Percentiles rank a stretch among this genome's conserved stretches.
Conservation (phyloP, 2,329 filamentous ascomycete species). For the Colletotrichum aenigma region DNA sequence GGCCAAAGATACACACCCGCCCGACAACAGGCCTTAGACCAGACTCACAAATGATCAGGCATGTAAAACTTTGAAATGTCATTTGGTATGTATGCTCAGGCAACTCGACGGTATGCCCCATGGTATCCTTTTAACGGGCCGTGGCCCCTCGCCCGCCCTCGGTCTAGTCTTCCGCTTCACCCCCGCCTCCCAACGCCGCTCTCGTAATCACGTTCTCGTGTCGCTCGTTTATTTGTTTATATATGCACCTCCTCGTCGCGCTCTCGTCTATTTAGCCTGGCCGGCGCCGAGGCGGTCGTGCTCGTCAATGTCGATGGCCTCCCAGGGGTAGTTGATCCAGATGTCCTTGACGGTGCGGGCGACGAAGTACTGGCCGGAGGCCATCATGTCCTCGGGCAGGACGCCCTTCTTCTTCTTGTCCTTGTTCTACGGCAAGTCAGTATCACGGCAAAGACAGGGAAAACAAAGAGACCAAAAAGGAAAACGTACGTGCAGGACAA, state of each 20-base stretch:
- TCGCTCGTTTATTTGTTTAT: neutral
- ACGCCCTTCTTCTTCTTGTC: conserved; percentile 93
- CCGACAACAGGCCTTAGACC: neutral
- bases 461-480: no score
- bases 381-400: conserved; percentile 79
- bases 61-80: conserved; percentile 4
- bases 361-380: conserved; percentile 77
- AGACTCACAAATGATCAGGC: neutral
- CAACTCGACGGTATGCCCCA: conserved; percentile 9
- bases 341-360: conserved; percentile 89
- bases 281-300: conserved; percentile 75
- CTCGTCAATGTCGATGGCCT: conserved; percentile 91
- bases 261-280: conserved; percentile 32
- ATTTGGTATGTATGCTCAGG: conserved; percentile 16
- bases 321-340: conserved; percentile 99
- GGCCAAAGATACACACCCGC: neutral
- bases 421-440: conserved; percentile 70
- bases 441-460: no score
- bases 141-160: neutral
- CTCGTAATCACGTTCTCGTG: neutral
- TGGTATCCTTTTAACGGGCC: conserved; percentile 15
- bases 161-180: neutral
- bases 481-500: conserved; percentile 83
- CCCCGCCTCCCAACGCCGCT: neutral
- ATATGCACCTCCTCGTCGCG: conserved; percentile 17